A percentile compares a stretch with the other conserved stretches of the same genome.
Conservation (phyloP, 129 eudicot species). For the Flaveria brownii region DNA sequence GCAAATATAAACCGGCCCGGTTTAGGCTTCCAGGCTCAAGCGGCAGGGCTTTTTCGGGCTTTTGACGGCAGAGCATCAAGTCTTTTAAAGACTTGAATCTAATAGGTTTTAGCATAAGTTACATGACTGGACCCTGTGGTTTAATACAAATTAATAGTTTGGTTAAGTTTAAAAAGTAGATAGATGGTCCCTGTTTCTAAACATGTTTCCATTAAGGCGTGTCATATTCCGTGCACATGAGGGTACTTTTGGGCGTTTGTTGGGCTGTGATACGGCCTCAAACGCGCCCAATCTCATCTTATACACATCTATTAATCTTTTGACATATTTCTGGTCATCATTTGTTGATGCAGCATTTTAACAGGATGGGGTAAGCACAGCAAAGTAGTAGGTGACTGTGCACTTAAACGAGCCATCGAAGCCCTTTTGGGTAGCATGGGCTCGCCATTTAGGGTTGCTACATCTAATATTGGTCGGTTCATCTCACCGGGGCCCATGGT, state of each 20-base stretch:
- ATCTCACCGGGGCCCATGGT: slow-evolving; percentile 77
- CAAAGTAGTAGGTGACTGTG: slow-evolving; percentile 89
- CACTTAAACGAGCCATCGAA: slow-evolving; percentile 81
- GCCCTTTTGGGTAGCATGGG: slow-evolving; percentile 68
- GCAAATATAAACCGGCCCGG: not conserved
- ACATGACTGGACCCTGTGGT: not conserved
- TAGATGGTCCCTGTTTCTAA: no score
- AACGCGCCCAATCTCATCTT: not conserved
- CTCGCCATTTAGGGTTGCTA: slow-evolving; percentile 76
- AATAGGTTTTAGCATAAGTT: not conserved
- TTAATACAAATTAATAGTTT: not conserved
- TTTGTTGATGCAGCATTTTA: slow-evolving; percentile 61
- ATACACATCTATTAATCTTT: not conserved
- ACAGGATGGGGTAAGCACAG: slow-evolving; percentile 99
- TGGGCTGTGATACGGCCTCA: not conserved
- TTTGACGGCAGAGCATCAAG: no score
- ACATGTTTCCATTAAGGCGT: no score
- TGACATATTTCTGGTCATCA: not conserved
- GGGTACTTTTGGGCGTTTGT: not conserved
- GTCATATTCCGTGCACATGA: no score
- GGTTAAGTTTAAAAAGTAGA: no score
- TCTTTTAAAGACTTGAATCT: not conserved
- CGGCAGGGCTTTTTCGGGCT: no score
- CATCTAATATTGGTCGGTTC: slow-evolving; percentile 83
- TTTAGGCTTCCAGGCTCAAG: not conserved